phyloP scores from a whole-genome alignment of 139 green algal genomes.

The Eudorina sp. region DNA sequence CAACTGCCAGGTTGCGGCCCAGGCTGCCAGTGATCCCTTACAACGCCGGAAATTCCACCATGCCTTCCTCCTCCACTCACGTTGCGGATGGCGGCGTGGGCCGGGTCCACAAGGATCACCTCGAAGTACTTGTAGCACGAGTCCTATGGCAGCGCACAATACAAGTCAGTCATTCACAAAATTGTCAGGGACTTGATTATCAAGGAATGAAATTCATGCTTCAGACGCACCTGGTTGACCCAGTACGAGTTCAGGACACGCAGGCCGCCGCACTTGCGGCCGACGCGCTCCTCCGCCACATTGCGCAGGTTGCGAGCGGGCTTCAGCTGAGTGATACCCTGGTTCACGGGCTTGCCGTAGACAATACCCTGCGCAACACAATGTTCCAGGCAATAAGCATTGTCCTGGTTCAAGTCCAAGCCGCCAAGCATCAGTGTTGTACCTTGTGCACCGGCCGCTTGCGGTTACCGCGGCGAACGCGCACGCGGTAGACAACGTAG shows the following conservation, averaged over 20 bases:
- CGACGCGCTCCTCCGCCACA: slow-evolving; percentile 97
- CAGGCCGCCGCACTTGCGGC: slow-evolving; percentile 93
- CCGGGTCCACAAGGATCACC: slow-evolving; percentile 98
- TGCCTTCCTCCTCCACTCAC: slow-evolving; percentile 60
- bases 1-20: too few species aligned
- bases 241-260: slow-evolving; percentile 99
- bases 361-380: slow-evolving; percentile 88
- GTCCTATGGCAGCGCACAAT: slow-evolving; percentile 91
- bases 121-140: slow-evolving; percentile 99
- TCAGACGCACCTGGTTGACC: slow-evolving; percentile 96
- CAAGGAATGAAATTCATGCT: too few species aligned
- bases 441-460: slow-evolving; percentile 98
- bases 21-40: too few species aligned
- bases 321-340: slow-evolving; percentile 99
- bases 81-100: slow-evolving; percentile 94
- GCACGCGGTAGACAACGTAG: slow-evolving; percentile 96
- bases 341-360: slow-evolving; percentile 98
- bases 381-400: not conserved
- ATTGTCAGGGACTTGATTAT: too few species aligned
- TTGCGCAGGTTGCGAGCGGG: slow-evolving; percentile 91
- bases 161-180: too few species aligned
- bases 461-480: slow-evolving; percentile 95
- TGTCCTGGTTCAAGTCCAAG: not conserved
- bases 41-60: not conserved
- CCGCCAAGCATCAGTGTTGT: not conserved